These are phyloP conservation scores for Magnolia sinica DNA, from an alignment of 164 flowering plant species.

Conservation along the genomic window DNA sequence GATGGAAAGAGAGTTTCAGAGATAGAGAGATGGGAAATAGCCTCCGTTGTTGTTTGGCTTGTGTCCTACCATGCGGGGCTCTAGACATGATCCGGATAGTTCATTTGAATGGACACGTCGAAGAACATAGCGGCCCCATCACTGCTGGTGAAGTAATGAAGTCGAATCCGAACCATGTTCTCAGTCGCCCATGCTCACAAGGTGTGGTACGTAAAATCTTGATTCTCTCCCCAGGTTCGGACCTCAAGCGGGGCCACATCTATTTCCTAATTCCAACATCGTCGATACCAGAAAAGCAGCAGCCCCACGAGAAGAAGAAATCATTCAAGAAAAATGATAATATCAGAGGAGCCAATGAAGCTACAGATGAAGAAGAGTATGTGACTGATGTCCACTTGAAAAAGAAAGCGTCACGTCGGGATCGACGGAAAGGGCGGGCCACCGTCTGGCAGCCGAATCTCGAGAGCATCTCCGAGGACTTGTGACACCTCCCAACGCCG, in stretches of 20 bases:
- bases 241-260: conserved; percentile 79
- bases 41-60: conserved; percentile 86
- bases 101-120: conserved; percentile 72
- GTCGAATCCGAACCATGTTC: conserved; percentile 70
- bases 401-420: conserved; percentile 28
- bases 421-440: conserved; percentile 39
- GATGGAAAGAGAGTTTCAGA: neutral
- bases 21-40: conserved; percentile 68
- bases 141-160: conserved; percentile 67
- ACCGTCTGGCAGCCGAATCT: conserved; percentile 72
- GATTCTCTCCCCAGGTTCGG: conserved; percentile 67
- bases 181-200: conserved; percentile 63
- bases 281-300: conserved; percentile 51
- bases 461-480: conserved; percentile 68
- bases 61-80: conserved; percentile 89
- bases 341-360: neutral
- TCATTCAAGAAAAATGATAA: conserved; percentile 13
- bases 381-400: conserved; percentile 23
- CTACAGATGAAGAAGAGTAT: neutral
- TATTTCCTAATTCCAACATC: conserved; percentile 73
- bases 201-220: conserved; percentile 54
- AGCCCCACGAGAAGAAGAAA: neutral
- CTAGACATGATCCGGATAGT: conserved; percentile 87
- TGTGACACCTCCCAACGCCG: conserved; percentile 20
- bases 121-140: conserved; percentile 61